Evolutionary conservation across 495 filamentous ascomycete genomes (phyloP).

Genomic region (Oidiodendron maius): DNA sequence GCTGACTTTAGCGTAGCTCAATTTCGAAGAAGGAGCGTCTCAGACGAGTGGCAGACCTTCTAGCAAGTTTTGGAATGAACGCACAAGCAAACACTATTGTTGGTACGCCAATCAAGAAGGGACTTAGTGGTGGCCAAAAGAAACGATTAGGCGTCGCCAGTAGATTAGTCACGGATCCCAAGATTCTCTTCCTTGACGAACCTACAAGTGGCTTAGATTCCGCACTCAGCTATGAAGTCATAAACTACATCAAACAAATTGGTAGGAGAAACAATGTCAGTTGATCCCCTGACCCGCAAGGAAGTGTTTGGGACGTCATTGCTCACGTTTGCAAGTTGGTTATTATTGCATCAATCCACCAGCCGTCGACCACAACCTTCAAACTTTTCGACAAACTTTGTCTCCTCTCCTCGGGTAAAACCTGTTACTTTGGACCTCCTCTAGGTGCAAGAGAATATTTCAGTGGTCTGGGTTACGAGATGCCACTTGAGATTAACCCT

Average conservation of each 20-base stretch:
- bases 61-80: constrained; percentile 56
- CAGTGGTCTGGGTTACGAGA: constrained; percentile 42
- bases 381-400: constrained; percentile 67
- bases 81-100: constrained; percentile 61
- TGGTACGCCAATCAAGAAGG: constrained; percentile 73
- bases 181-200: constrained; percentile 77
- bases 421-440: constrained; percentile 60
- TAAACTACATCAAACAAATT: constrained; percentile 55
- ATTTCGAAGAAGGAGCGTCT: constrained; percentile 42
- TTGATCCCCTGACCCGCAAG: not conserved
- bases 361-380: constrained; percentile 79
- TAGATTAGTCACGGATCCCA: constrained; percentile 71
- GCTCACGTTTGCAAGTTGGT: constrained; percentile 34
- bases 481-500: constrained; percentile 65
- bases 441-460: constrained; percentile 50
- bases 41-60: constrained; percentile 46
- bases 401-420: constrained; percentile 59
- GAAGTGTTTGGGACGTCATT: not conserved
- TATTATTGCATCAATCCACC: constrained; percentile 91
- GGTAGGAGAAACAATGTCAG: constrained; percentile 60
- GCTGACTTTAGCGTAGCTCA: constrained; percentile 29
- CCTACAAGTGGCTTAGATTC: constrained; percentile 78
- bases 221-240: constrained; percentile 60
- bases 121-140: constrained; percentile 77
- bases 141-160: constrained; percentile 67